phyloP scores from a whole-genome alignment of 441 rosid species.

The Arabidopsis lyrata region DNA sequence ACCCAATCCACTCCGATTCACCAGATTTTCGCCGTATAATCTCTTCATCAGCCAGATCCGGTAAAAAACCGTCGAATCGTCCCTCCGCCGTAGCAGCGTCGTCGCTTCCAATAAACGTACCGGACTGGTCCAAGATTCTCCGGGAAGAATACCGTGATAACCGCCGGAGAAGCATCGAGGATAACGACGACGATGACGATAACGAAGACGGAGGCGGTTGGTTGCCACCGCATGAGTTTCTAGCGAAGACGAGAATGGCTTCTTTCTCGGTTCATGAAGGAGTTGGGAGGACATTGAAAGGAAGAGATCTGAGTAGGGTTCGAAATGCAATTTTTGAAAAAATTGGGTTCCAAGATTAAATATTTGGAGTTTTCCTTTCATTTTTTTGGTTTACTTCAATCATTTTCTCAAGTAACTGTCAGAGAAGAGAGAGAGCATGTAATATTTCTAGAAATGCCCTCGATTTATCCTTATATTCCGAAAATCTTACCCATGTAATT shows the following conservation, averaged over 20 bases:
- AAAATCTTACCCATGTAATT: constrained; percentile 31
- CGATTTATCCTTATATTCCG: constrained; percentile 29
- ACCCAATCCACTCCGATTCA: constrained; percentile 53
- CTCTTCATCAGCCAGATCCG: constrained; percentile 41
- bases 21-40: constrained; percentile 59
- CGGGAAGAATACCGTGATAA: constrained; percentile 66
- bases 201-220: constrained; percentile 57
- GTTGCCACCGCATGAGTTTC: constrained; percentile 73
- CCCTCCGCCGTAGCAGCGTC: constrained; percentile 50
- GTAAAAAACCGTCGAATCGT: constrained; percentile 45
- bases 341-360: constrained; percentile 72
- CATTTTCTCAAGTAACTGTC: constrained; percentile 27
- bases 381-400: constrained; percentile 18
- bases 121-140: constrained; percentile 97
- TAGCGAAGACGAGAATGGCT: constrained; percentile 67
- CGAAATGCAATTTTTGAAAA: constrained; percentile 75
- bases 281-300: constrained; percentile 73
- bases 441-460: constrained; percentile 41
- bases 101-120: constrained; percentile 85
- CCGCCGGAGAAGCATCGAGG: constrained; percentile 49
- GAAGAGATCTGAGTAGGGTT: constrained; percentile 69
- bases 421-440: constrained; percentile 34
- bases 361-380: constrained; percentile 1
- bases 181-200: constrained; percentile 49
- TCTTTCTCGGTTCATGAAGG: constrained; percentile 77